Percentiles rank a stretch among this genome's conserved stretches.
These are phyloP conservation scores for Quercus tomentella DNA, from an alignment of 331 rosid genomes.

Conservation along the genomic window DNA sequence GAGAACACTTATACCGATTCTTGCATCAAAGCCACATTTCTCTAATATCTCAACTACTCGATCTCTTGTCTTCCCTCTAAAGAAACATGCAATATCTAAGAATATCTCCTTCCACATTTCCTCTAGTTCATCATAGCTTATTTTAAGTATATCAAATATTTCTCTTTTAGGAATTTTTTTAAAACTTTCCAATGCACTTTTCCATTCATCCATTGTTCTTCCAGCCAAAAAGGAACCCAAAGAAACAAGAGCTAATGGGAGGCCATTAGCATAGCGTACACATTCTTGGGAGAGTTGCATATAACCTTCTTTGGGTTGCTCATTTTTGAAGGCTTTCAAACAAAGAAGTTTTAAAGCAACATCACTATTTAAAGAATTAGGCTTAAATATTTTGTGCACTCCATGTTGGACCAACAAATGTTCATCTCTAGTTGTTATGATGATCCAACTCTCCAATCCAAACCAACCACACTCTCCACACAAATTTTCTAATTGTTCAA, in stretches of 20 bases:
- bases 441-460: background rate
- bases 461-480: background rate
- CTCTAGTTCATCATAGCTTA: constrained; percentile 28
- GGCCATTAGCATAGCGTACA: constrained; percentile 18
- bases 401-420: background rate
- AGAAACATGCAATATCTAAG: constrained; percentile 32
- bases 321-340: constrained; percentile 12
- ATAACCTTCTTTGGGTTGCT: background rate
- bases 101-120: constrained; percentile 20
- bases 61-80: constrained; percentile 23
- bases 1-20: constrained; percentile 12
- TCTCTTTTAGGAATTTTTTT: background rate
- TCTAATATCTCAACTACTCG: constrained; percentile 8
- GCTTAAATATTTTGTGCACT: background rate
- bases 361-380: background rate
- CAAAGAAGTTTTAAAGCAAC: constrained; percentile 17
- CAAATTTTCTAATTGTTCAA: background rate
- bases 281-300: background rate
- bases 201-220: constrained; percentile 28
- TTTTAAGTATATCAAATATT: constrained; percentile 16
- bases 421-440: background rate
- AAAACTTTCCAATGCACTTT: constrained; percentile 22
- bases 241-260: constrained; percentile 33
- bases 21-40: constrained; percentile 19
- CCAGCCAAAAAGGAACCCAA: constrained; percentile 38